These are phyloP conservation scores for Oryza meridionalis DNA, from an alignment of 176 grass and related monocot species.

Conservation along the genomic window DNA sequence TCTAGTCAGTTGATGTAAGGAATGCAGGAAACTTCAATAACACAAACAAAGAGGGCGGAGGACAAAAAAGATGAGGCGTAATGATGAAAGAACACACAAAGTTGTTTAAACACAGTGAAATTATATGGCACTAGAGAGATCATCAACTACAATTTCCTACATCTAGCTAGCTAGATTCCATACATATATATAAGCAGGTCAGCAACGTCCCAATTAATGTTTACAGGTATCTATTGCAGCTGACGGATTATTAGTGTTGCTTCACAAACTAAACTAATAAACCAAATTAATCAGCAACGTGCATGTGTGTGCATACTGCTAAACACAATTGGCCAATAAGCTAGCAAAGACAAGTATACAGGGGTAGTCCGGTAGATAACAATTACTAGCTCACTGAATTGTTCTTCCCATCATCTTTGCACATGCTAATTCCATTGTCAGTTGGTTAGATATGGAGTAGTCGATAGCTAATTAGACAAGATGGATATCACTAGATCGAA, in stretches of 20 bases:
- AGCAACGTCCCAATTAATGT: background rate
- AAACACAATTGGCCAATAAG: background rate
- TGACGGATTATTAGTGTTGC: background rate
- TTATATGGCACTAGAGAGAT: background rate
- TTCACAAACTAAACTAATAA: background rate
- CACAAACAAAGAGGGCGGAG: background rate
- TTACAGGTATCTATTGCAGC: background rate
- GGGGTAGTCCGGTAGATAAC: no score
- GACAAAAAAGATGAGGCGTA: background rate
- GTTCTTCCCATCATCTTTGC: no score
- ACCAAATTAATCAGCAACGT: background rate
- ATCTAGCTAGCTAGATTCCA: no score
- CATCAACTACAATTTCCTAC: background rate
- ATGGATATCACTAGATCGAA: no score
- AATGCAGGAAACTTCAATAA: background rate
- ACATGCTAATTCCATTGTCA: no score
- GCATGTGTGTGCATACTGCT: background rate
- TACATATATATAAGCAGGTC: background rate
- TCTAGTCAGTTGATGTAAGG: background rate
- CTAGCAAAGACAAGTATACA: background rate
- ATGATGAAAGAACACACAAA: background rate
- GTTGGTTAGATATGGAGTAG: no score
- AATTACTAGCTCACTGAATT: no score
- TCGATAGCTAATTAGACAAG: no score
- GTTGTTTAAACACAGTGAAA: background rate